Conservation (phyloP, 306 rosid species). For the Rubus idaeus region DNA sequence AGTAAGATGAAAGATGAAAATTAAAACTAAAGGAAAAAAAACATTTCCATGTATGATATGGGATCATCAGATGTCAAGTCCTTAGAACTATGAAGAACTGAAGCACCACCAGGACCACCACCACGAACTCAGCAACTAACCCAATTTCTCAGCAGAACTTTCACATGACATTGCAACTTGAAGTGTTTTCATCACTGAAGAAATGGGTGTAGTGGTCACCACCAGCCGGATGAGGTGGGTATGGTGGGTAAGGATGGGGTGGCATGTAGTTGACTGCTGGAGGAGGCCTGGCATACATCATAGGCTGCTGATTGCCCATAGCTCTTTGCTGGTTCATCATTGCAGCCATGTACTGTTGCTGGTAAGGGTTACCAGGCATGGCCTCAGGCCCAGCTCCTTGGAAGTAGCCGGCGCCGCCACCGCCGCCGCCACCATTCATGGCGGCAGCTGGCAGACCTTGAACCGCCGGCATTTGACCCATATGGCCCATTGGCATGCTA, state of each 20-base stretch:
- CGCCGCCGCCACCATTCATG: slow-evolving; percentile 36
- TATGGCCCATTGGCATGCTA: slow-evolving; percentile 47
- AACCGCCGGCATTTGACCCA: slow-evolving; percentile 58
- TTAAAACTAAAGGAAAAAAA: slow-evolving; percentile 23
- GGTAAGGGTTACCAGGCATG: slow-evolving; percentile 59
- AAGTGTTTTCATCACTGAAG: slow-evolving; percentile 76
- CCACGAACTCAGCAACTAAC: slow-evolving; percentile 13
- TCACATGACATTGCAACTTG: slow-evolving; percentile 80
- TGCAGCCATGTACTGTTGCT: slow-evolving; percentile 55
- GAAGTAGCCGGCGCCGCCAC: slow-evolving; percentile 30
- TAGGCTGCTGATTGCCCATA: slow-evolving; percentile 65
- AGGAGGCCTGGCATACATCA: slow-evolving; percentile 63
- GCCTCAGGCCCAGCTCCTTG: slow-evolving; percentile 49
- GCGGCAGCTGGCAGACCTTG: slow-evolving; percentile 71
- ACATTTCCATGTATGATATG: slow-evolving; percentile 53
- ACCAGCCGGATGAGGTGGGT: slow-evolving; percentile 35
- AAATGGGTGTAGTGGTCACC: slow-evolving; percentile 46
- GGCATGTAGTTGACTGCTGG: slow-evolving; percentile 51
- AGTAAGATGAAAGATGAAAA: slow-evolving; percentile 22
- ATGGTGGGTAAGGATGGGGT: slow-evolving; percentile 22
- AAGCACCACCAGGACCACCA: slow-evolving; percentile 13
- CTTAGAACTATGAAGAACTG: slow-evolving; percentile 17
- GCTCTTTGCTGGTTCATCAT: slow-evolving; percentile 72
- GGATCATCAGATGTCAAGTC: slow-evolving; percentile 23
- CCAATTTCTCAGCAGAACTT: slow-evolving; percentile 14